Evolutionary conservation across 352 stramenopile genomes (phyloP).

Genomic region (Poterioochromonas sp.): DNA sequence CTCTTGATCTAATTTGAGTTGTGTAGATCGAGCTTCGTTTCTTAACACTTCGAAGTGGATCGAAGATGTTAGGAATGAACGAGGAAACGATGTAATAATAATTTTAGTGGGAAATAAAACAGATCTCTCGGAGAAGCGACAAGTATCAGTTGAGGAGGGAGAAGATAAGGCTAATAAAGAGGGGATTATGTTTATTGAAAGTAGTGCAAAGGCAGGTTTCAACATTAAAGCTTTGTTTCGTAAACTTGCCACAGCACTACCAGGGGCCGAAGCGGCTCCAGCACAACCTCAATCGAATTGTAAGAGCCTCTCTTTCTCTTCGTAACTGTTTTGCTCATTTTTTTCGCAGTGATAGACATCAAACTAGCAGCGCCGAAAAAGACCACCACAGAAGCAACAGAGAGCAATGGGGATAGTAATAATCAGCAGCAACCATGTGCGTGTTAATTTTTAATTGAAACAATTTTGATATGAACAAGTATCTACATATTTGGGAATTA

Average conservation of each 20-base stretch:
- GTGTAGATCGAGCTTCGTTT: slow-evolving; percentile 55
- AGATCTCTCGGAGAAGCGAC: slow-evolving; percentile 89
- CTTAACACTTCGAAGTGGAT: slow-evolving; percentile 99
- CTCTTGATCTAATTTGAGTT: background rate
- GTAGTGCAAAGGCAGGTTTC: slow-evolving; percentile 84
- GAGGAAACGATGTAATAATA: slow-evolving; percentile 97
- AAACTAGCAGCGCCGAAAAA: slow-evolving; percentile 39
- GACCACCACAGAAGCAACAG: background rate
- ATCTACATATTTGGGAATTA: no score
- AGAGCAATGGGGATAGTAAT: background rate
- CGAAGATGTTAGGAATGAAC: slow-evolving; percentile 92
- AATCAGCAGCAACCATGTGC: no score
- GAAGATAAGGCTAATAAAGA: slow-evolving; percentile 94
- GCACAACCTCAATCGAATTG: background rate
- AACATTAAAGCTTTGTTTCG: slow-evolving; percentile 99
- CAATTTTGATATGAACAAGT: no score
- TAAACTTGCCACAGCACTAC: slow-evolving; percentile 93
- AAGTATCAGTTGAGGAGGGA: slow-evolving; percentile 94
- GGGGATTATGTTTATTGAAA: slow-evolving; percentile 99
- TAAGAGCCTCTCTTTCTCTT: background rate
- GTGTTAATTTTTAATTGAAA: no score
- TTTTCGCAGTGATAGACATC: slow-evolving; percentile 46
- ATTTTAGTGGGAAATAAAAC: slow-evolving; percentile 99
- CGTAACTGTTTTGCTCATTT: background rate
- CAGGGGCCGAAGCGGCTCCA: slow-evolving; percentile 50